phyloP scores from a whole-genome alignment of 1,284 basidiomycete species.

The Cryptococcus floricola region DNA sequence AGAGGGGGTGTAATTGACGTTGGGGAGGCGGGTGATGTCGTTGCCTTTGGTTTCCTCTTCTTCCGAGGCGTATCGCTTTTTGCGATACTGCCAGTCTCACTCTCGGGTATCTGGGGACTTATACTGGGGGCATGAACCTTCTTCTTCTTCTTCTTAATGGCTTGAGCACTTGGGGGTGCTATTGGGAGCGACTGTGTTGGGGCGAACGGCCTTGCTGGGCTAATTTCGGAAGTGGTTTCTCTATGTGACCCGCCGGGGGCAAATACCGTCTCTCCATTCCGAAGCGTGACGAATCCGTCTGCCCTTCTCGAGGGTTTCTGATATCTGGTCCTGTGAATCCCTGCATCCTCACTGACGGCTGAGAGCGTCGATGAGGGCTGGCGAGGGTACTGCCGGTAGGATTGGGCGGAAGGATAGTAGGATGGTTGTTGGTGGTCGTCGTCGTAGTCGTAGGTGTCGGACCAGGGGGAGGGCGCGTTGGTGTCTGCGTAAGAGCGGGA shows the following conservation, averaged over 20 bases:
- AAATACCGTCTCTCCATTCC: slow-evolving; percentile 16
- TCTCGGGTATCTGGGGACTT: neutral
- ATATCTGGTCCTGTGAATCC: slow-evolving; percentile 17
- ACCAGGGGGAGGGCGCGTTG: slow-evolving; percentile 30
- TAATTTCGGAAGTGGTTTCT: slow-evolving; percentile 2
- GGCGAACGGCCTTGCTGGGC: neutral
- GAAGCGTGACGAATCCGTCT: slow-evolving; percentile 15
- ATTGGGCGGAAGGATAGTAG: neutral
- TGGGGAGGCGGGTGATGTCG: slow-evolving; percentile 7
- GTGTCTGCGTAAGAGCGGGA: slow-evolving; percentile 40
- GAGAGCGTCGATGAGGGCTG: slow-evolving; percentile 16
- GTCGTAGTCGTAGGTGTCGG: slow-evolving; percentile 18
- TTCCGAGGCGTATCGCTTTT: slow-evolving; percentile 10
- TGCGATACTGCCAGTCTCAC: neutral
- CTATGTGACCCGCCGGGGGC: neutral
- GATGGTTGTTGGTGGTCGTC: neutral
- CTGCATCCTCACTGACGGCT: slow-evolving; percentile 5
- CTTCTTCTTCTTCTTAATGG: slow-evolving; percentile 8
- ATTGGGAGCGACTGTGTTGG: no score
- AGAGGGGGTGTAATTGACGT: slow-evolving; percentile 1
- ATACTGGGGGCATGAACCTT: neutral
- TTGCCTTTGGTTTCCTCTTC: slow-evolving; percentile 16
- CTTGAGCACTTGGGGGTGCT: no score
- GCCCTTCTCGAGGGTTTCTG: slow-evolving; percentile 26
- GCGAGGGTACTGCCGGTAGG: neutral